Conservation (phyloP, 805 yeast species). For the Hanseniaspora mollemarum region DNA sequence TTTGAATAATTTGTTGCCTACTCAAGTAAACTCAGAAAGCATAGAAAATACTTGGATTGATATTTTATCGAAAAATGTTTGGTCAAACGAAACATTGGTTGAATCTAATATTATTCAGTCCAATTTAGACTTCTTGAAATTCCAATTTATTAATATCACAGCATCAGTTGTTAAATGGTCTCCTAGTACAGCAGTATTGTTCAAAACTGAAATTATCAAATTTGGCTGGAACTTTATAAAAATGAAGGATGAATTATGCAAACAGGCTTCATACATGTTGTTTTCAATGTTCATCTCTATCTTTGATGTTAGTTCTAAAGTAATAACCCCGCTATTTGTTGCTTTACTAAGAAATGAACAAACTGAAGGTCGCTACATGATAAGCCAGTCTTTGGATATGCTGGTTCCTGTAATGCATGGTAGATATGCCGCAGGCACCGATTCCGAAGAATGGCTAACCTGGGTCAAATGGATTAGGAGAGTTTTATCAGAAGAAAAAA, state of each 20-base stretch:
- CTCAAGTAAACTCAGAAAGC: slow-evolving; percentile 28
- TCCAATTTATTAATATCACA: slow-evolving; percentile 71
- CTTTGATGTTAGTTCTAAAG: slow-evolving; percentile 77
- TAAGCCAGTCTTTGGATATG: slow-evolving; percentile 74
- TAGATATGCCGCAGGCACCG: slow-evolving; percentile 42
- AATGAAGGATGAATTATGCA: slow-evolving; percentile 75
- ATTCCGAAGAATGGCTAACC: slow-evolving; percentile 31
- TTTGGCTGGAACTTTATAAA: slow-evolving; percentile 91
- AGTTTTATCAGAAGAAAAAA: slow-evolving; percentile 79
- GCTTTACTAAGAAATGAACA: slow-evolving; percentile 78
- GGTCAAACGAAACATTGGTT: slow-evolving; percentile 49
- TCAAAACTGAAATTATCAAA: slow-evolving; percentile 74
- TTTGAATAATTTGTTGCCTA: slow-evolving; percentile 37
- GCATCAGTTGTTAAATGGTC: slow-evolving; percentile 62
- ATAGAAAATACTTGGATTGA: slow-evolving; percentile 44
- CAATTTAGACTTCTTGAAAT: slow-evolving; percentile 57
- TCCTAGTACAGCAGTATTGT: slow-evolving; percentile 45
- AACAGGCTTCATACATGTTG: slow-evolving; percentile 84
- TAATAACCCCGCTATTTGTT: slow-evolving; percentile 85
- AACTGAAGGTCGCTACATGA: slow-evolving; percentile 69
- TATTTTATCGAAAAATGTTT: slow-evolving; percentile 49
- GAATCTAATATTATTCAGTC: slow-evolving; percentile 47
- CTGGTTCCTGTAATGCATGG: slow-evolving; percentile 77
- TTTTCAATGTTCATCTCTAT: slow-evolving; percentile 77
- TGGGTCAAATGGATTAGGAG: slow-evolving; percentile 96